These are phyloP conservation scores for Microcos paniculata DNA, from an alignment of 345 rosid species.

Conservation along the genomic window DNA sequence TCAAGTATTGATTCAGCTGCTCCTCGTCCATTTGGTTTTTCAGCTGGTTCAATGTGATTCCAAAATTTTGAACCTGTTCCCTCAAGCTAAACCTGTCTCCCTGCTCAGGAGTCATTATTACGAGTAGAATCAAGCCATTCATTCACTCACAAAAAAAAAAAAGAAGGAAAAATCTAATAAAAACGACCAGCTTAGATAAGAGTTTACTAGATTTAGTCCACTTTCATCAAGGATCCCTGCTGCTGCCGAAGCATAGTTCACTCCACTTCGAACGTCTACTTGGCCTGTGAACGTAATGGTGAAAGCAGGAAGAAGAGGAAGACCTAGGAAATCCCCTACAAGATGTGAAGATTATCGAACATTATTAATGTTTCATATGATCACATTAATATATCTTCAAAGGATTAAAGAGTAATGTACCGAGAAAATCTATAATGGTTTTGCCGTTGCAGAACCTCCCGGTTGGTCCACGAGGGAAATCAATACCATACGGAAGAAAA, in stretches of 20 bases:
- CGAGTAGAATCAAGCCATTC: background rate
- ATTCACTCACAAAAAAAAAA: background rate
- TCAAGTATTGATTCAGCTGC: conserved; percentile 29
- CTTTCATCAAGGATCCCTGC: conserved; percentile 76
- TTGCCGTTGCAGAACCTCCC: conserved; percentile 84
- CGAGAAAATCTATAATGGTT: conserved; percentile 70
- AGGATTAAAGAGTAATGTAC: conserved; percentile 23
- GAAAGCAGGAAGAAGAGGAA: conserved; percentile 65
- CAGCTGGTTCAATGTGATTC: conserved; percentile 51
- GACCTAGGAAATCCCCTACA: conserved; percentile 60
- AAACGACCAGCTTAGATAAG: background rate
- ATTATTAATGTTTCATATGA: background rate
- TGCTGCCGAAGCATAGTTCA: conserved; percentile 89
- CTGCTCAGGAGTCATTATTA: conserved; percentile 37
- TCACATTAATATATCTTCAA: too few relatives aligned
- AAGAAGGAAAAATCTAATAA: background rate
- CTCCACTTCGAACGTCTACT: conserved; percentile 45
- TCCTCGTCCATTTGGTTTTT: conserved; percentile 27
- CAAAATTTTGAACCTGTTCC: conserved; percentile 62
- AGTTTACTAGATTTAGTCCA: conserved; percentile 49
- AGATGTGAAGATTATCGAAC: background rate
- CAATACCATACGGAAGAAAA: conserved; percentile 72
- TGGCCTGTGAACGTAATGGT: conserved; percentile 38
- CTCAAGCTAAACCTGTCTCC: conserved; percentile 65
- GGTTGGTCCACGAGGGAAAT: conserved; percentile 55